A percentile compares a stretch with the other conserved stretches of the same genome.
Evolutionary conservation across 345 rosid genomes (phyloP).

Genomic region (Ricinus communis): DNA sequence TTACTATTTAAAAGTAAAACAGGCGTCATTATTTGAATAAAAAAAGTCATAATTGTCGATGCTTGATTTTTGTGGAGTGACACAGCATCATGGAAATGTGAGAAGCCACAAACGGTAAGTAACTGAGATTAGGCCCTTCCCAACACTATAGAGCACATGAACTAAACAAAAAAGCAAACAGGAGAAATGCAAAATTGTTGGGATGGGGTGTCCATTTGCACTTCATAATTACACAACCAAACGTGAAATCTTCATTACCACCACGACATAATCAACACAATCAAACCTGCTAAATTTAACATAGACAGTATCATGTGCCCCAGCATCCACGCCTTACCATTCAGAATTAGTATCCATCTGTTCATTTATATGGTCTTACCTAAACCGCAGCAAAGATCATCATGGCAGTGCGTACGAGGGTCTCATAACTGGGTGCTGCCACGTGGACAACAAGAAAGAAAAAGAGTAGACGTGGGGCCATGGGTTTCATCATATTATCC

Average conservation of each 20-base stretch:
- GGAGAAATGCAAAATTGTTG: neutral
- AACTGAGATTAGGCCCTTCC: neutral
- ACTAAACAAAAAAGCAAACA: no score
- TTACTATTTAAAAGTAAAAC: no score
- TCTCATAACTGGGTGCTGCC: neutral
- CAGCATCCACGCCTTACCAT: slow-evolving; percentile 7
- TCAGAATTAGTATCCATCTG: no score
- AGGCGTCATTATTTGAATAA: no score
- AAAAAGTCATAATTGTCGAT: no score
- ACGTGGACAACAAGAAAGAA: no score
- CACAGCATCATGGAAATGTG: neutral
- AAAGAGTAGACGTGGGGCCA: no score
- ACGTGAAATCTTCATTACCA: slow-evolving; percentile 9
- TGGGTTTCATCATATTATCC: neutral
- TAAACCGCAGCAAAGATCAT: no score
- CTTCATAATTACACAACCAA: slow-evolving; percentile 11
- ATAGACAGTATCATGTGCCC: slow-evolving; percentile 15
- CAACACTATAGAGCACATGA: no score
- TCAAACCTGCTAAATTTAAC: neutral
- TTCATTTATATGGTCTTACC: no score
- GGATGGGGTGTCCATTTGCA: neutral
- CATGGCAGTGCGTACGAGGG: no score
- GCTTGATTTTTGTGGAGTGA: no score
- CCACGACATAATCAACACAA: slow-evolving; percentile 4
- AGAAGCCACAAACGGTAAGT: neutral